These are phyloP conservation scores for Paramecium sonneborni DNA, from an alignment of 73 alveolate genomes.

Conservation along the genomic window DNA sequence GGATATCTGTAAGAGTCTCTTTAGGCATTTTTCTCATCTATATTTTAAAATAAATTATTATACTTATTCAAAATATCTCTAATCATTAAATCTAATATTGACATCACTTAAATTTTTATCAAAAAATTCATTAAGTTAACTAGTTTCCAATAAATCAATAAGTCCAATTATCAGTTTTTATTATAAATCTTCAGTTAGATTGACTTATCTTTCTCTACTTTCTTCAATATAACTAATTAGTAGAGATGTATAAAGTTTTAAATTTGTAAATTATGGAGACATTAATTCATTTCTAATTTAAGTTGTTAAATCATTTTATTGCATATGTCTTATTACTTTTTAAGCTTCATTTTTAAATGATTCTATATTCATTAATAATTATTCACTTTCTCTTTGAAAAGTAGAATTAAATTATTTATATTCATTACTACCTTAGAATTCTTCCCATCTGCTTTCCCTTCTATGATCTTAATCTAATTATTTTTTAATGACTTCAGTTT, in stretches of 20 bases:
- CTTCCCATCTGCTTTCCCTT: constrained; percentile 54
- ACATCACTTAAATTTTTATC: constrained; percentile 57
- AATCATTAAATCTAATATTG: constrained; percentile 52
- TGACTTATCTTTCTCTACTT: constrained; percentile 40
- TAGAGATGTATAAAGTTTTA: neutral
- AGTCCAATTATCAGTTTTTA: neutral
- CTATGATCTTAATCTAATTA: neutral
- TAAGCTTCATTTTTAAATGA: constrained; percentile 15
- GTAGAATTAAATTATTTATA: constrained; percentile 14
- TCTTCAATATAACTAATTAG: constrained; percentile 55
- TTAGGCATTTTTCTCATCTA: constrained; percentile 57
- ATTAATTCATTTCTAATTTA: constrained; percentile 32
- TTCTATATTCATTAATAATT: neutral
- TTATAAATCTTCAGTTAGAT: neutral
- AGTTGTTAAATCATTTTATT: neutral
- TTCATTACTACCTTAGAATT: neutral
- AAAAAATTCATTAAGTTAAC: constrained; percentile 57
- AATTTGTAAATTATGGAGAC: neutral
- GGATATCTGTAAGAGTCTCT: neutral
- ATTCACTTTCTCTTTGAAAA: constrained; percentile 35
- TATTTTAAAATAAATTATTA: neutral
- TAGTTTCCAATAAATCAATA: constrained; percentile 38
- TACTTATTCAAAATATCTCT: constrained; percentile 57
- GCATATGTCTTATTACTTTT: constrained; percentile 28
- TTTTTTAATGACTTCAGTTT: constrained; percentile 55